Conservation (phyloP, 371 early-diverging fungal species). For the Mortierella sp. region DNA sequence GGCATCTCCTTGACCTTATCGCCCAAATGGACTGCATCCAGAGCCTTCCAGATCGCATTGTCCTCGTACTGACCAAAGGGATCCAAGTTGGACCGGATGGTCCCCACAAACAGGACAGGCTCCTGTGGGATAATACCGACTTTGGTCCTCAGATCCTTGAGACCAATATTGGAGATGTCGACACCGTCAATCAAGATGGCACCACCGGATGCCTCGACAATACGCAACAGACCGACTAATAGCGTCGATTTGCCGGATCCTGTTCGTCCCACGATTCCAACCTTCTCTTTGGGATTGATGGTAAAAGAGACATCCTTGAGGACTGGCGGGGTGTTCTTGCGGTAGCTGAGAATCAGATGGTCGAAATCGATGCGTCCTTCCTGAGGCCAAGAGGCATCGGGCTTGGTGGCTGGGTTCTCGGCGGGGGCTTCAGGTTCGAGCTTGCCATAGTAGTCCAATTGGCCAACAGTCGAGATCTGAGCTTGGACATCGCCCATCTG, state of each 20-base stretch:
- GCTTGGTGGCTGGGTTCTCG: slow-evolving; percentile 48
- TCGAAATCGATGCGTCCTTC: slow-evolving; percentile 54
- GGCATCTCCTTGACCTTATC: slow-evolving; percentile 58
- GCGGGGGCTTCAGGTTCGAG: slow-evolving; percentile 65
- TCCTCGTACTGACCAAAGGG: slow-evolving; percentile 83
- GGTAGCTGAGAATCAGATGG: slow-evolving; percentile 64
- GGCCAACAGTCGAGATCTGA: slow-evolving; percentile 66
- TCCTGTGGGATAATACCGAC: slow-evolving; percentile 89
- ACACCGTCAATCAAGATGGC: slow-evolving; percentile 82
- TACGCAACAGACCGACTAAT: slow-evolving; percentile 79
- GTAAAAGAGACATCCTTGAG: slow-evolving; percentile 71
- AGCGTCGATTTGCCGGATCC: slow-evolving; percentile 83
- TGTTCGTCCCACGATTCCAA: slow-evolving; percentile 82
- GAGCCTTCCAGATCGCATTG: slow-evolving; percentile 82
- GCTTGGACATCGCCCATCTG: slow-evolving; percentile 70
- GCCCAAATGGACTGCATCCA: slow-evolving; percentile 74
- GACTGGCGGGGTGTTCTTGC: slow-evolving; percentile 69
- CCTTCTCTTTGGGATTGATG: slow-evolving; percentile 72
- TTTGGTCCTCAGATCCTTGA: slow-evolving; percentile 77
- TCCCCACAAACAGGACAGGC: slow-evolving; percentile 82
- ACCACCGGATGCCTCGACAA: slow-evolving; percentile 80
- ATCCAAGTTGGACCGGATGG: slow-evolving; percentile 85
- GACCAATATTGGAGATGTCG: slow-evolving; percentile 79
- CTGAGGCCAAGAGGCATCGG: slow-evolving; percentile 69
- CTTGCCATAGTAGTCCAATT: slow-evolving; percentile 65